Base-by-base conservation (phyloP, 2,329 filamentous ascomycete species). In the Penicillium rolfsii region DNA sequence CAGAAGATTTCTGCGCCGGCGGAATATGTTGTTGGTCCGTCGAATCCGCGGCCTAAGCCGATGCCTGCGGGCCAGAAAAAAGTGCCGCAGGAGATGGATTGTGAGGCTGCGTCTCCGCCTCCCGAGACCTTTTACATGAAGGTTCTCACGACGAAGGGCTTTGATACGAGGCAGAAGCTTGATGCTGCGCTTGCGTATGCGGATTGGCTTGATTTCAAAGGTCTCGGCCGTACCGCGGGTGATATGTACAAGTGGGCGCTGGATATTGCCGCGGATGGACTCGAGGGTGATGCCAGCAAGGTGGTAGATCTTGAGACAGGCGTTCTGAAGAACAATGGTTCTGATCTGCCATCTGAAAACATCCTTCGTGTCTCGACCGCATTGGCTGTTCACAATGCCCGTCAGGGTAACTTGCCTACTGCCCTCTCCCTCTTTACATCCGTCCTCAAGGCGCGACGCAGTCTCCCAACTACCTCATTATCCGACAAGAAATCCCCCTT, bases 391-490 rank as follows among this genome's bases (percentile, higher is more conserved):
- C 90, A 95, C 77, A 86, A 89, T 67, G 94, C 93, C 6, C 84
- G 87, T 48, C 83, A 82, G 58, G 89, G 86, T 19, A 85, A 93
- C 66, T 73, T 92, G 19, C 77, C 85, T 6, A 78, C 83, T 4
- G 91, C 94, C 1, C 84, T 98, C 1, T 91, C 94, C 2, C 91
- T 96, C 55, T 90, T 96, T 70, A 83, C 96, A 43, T 96, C 93
- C 30, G 81, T 96, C 48, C 87, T 98, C 11, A 88, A 91, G 65
- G 90, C 92, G 8, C 87, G 92, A 26, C 87, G 90, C 22, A 76
- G 76, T 43, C 76, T 88, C 69, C 71, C 87, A 79, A 50, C 83
- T 8, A 69, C 75, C 16, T 75, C 75, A 1, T 63, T 66, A 43
- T 65, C 75, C 0, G 63, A 65, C 43, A 64, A 53, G 28, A 58